Evolutionary conservation across 129 eudicot genomes (phyloP).

Genomic region (Oenanthe sinensis): DNA sequence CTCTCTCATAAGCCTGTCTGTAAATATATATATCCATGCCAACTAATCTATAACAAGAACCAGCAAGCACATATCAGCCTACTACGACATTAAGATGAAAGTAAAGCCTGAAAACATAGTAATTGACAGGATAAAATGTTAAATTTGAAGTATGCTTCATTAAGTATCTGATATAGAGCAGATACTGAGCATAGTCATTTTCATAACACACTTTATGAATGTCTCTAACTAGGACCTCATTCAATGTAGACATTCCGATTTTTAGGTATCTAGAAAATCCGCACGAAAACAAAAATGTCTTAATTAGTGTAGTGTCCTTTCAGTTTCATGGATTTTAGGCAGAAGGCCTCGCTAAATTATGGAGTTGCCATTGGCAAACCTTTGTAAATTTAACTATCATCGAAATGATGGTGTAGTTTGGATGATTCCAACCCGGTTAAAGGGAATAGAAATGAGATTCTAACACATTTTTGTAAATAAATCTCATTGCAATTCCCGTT

Average conservation of each 20-base stretch:
- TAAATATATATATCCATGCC: background rate
- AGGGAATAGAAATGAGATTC: too few relatives aligned
- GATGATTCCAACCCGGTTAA: too few relatives aligned
- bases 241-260: background rate
- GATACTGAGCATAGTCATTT: background rate
- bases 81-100: background rate
- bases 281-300: background rate
- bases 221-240: background rate
- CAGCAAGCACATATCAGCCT: background rate
- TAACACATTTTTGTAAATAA: too few relatives aligned
- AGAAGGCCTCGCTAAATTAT: background rate
- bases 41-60: conserved; percentile 3
- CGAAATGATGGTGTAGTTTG: too few relatives aligned
- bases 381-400: background rate
- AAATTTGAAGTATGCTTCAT: background rate
- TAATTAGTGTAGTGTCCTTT: background rate
- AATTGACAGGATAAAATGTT: background rate
- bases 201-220: background rate
- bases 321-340: background rate
- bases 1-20: background rate
- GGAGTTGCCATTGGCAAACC: background rate
- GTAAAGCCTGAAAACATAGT: background rate
- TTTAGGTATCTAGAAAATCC: background rate
- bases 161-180: background rate
- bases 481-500: too few relatives aligned